Evolutionary conservation across 2,329 filamentous ascomycete species (phyloP), one percentile per base, ranked within the genome.

Genomic region (Hymenoscyphus occultus): DNA sequence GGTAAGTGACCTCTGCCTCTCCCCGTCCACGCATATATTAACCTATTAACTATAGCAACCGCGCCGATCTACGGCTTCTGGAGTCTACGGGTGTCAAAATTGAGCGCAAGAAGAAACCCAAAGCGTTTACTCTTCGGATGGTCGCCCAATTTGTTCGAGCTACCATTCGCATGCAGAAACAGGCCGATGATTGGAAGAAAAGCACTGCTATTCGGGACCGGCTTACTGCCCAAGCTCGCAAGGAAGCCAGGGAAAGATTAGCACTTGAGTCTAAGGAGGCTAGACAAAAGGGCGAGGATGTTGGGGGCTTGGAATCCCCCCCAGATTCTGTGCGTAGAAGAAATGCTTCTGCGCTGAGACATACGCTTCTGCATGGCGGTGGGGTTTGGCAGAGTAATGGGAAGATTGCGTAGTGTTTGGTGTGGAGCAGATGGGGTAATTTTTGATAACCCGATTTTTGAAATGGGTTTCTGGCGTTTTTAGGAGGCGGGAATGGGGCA

Each of bases 61-160:
- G 94, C 77, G 90, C 92, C 67, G 92, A 98, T 76, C 87, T 98
- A 65, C 86, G 88, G 61, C 90, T 97, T 74, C 88, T 98, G 68
- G 86, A 90, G 71, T 85, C 90, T 71, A 96, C 97, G 82, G 92
- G 91, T 68, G 86, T 91, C 68, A 84, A 65, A 40, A 61, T 60
- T 14, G 22, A 45, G 5, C 62, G 65, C 39, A 63, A 64, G 13
- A 67, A 71, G 64, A 68, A 68, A 56, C 48, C 45, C 19, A 65
- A 63, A 51, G 66, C 68, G 12, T 40, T 62, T 19, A 74, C 77
- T 3, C 74, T 87, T 60, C 79, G 80, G 62, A 78, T 80, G 5
- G 81, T 84, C 1, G 82, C 78, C 2, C 70, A 80, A 39, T 77
- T 80, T 64, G 75, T 87, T 12, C 76, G 84, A 2, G 83, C 83